These are phyloP conservation scores for Chlorella sorokiniana DNA, from an alignment of 139 green algal species.

Conservation along the genomic window DNA sequence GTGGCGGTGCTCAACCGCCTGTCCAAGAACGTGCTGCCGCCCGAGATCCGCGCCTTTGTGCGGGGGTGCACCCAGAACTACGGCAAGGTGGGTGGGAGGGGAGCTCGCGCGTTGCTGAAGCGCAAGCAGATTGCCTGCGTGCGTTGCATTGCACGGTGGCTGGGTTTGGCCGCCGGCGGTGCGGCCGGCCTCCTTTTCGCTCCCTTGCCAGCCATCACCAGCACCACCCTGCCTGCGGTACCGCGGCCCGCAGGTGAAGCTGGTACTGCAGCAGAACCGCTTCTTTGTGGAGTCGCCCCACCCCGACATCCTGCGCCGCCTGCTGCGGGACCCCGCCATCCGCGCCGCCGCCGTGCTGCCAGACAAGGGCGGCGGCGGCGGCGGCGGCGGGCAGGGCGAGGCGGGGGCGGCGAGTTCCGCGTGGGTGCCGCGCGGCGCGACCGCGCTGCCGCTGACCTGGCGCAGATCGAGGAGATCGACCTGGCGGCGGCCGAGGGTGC, in stretches of 20 bases:
- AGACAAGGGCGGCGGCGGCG: conserved; percentile 2
- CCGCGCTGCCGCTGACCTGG: conserved; percentile 34
- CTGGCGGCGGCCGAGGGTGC: conserved; percentile 9
- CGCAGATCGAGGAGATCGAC: conserved; percentile 35
- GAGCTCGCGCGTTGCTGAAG: background rate
- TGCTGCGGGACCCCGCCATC: conserved; percentile 69
- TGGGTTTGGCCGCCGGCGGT: too few relatives aligned
- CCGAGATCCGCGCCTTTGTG: conserved; percentile 85
- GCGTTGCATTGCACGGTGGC: background rate
- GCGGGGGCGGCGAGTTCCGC: conserved; percentile 7
- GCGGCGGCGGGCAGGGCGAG: background rate
- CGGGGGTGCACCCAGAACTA: conserved; percentile 91
- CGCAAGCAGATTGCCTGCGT: background rate
- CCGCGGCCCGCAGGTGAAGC: conserved; percentile 77
- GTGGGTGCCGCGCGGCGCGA: conserved; percentile 27
- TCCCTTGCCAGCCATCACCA: background rate
- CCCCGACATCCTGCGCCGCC: conserved; percentile 73
- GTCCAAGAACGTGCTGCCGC: conserved; percentile 75
- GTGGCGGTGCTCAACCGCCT: conserved; percentile 85
- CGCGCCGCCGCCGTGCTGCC: conserved; percentile 14
- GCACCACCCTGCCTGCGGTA: background rate
- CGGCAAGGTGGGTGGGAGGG: conserved; percentile 73
- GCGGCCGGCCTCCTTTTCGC: too few relatives aligned
- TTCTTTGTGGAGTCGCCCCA: conserved; percentile 94
- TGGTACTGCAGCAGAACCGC: conserved; percentile 94